Evolutionary conservation across 331 rosid genomes (phyloP).

Genomic region (Dryas integrifolia): DNA sequence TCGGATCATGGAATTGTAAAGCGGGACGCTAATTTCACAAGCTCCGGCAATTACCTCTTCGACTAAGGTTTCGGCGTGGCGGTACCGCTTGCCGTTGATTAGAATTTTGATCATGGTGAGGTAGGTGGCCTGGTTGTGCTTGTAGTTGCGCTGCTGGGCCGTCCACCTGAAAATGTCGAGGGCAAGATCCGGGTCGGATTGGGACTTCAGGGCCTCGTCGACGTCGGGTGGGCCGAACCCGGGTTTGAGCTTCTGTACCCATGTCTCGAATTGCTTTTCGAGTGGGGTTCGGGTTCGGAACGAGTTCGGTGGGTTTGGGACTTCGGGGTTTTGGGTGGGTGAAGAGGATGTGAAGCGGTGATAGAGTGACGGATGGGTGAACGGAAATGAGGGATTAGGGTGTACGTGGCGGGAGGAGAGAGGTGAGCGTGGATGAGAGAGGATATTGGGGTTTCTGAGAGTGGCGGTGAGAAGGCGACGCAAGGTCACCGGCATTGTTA

Average conservation of each 20-base stretch:
- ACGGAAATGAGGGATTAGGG: neutral
- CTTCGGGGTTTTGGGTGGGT: slow-evolving; percentile 15
- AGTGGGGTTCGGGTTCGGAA: slow-evolving; percentile 59
- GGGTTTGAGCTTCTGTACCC: slow-evolving; percentile 76
- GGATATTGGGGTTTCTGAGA: slow-evolving; percentile 11
- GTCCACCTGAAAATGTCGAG: slow-evolving; percentile 97
- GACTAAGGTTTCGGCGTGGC: slow-evolving; percentile 65
- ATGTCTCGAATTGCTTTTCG: slow-evolving; percentile 73
- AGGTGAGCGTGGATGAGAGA: neutral
- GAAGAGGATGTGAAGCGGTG: slow-evolving; percentile 28
- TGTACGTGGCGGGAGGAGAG: slow-evolving; percentile 1
- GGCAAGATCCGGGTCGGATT: slow-evolving; percentile 83
- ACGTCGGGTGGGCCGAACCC: slow-evolving; percentile 72
- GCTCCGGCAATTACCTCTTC: slow-evolving; percentile 90
- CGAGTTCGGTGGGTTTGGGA: slow-evolving; percentile 14
- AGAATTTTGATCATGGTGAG: slow-evolving; percentile 60
- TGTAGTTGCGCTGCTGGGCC: slow-evolving; percentile 75
- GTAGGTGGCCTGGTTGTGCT: slow-evolving; percentile 65
- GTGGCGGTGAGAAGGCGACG: slow-evolving; percentile 30
- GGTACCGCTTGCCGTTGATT: slow-evolving; percentile 46
- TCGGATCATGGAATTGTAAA: slow-evolving; percentile 64
- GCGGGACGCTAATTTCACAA: slow-evolving; percentile 60
- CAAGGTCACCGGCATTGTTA: slow-evolving; percentile 21
- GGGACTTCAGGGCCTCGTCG: slow-evolving; percentile 55
- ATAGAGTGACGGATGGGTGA: slow-evolving; percentile 12